Base-by-base conservation (phyloP, 495 filamentous ascomycete genomes). In the Thermothielavioides terrestris region DNA sequence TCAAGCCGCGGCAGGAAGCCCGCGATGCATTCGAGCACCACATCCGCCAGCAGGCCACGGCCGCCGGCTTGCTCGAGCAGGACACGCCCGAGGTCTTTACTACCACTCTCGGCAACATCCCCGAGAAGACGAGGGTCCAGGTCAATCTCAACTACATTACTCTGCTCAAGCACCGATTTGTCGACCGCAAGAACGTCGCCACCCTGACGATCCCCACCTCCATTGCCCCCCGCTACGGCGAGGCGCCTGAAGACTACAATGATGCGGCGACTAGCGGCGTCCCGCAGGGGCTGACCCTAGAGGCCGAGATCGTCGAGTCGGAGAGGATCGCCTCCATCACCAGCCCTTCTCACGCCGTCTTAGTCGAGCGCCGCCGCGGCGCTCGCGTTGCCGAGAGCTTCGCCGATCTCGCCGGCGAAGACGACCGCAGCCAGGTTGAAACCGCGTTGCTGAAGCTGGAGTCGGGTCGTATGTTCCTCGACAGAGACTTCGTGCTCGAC, bases 401-500 rank as follows among this genome's bases (percentile, higher is more conserved):
- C 26, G 50, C 54, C 3, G 54, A 56, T 18, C 45, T 56, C 0
- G 54, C 50, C 30, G 54, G 54, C 1, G 21, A 52, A 2, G 36
- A 10, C 9, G 10, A 11, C 12, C 3, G 20, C 10, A 39, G 32
- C n/a, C 17, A 21, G 6, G 28, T 53, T 6, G 54, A 57, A 17
- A 46, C 37, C 9, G 41, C 45, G 8, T n/a, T 42, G 4, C 42
- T 53, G 3, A 31, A 36, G 22, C 36, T 53, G 1, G 34, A 40
- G n/a, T 6, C 25, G 0, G 40, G 34, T 1, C 32, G 26, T 7
- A 26, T 35, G 4, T 49, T 56, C 14, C 54, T 56, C 15, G 49
- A 56, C 40, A 46, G 37, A 10, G 49, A 56, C 44, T 56, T 56
- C 31, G 54, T 56, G 14, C 54, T 56, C 6, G 49, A 56, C 21